These are phyloP conservation scores for Bryoerythrophyllum caledonicum DNA, from an alignment of 225 moss, liverwort and hornwort genomes.

Conservation along the genomic window DNA sequence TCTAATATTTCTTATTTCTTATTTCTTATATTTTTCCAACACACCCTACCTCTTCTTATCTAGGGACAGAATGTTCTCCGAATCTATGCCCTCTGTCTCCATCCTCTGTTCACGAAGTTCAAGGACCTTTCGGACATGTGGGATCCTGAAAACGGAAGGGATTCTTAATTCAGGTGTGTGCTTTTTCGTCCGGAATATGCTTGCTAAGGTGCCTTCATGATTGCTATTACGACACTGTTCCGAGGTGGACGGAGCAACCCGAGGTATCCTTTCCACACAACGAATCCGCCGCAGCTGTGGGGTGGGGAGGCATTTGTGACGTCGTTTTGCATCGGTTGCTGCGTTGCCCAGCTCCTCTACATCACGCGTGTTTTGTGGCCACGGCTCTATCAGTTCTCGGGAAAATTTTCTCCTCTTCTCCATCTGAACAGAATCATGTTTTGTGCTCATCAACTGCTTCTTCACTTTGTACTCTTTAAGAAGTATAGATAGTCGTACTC, in stretches of 20 bases:
- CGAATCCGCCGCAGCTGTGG: too few species aligned
- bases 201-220: neutral
- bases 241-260: neutral
- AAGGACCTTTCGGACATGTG: neutral
- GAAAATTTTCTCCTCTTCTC: neutral
- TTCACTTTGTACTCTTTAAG: too few species aligned
- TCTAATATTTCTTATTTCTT: too few species aligned
- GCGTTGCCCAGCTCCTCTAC: neutral
- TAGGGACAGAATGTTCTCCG: too few species aligned
- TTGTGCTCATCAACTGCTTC: too few species aligned
- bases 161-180: neutral
- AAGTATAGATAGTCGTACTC: too few species aligned
- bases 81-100: neutral
- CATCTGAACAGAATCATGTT: neutral
- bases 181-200: slow-evolving; percentile 9
- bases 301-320: neutral
- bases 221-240: neutral
- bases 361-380: neutral
- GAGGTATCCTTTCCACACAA: neutral
- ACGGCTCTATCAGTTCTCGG: neutral
- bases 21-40: too few species aligned
- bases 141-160: neutral
- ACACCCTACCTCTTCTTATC: too few species aligned
- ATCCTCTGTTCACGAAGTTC: neutral
- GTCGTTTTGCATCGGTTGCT: neutral